Conservation (phyloP, 495 filamentous ascomycete species). For the Lasiosphaeriaceae sp. region DNA sequence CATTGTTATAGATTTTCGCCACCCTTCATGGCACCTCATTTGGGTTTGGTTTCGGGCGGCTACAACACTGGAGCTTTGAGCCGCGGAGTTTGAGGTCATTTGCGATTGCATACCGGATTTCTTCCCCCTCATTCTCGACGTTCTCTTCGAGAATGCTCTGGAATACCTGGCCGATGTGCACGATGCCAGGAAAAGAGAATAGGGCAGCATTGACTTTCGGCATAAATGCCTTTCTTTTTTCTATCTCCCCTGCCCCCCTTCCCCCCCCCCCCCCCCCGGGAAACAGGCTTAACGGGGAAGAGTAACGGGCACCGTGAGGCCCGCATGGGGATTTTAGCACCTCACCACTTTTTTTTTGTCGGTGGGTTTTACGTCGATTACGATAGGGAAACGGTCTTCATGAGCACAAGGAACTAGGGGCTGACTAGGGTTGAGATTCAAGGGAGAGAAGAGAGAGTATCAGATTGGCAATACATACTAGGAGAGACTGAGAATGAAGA, state of each 20-base stretch:
- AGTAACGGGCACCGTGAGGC: background rate
- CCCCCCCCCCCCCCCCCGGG: too few relatives aligned
- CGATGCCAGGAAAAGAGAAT: background rate
- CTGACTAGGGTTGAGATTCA: too few relatives aligned
- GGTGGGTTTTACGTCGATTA: background rate
- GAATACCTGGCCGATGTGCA: background rate
- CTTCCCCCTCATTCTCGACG: background rate
- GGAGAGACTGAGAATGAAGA: background rate
- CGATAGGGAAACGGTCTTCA: background rate
- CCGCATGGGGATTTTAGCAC: too few relatives aligned
- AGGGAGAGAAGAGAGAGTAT: background rate
- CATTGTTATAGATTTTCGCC: constrained; percentile 13
- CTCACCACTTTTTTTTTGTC: background rate
- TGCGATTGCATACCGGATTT: background rate
- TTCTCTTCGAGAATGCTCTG: background rate
- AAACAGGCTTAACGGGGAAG: too few relatives aligned
- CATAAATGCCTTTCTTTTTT: too few relatives aligned
- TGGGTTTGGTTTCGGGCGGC: background rate
- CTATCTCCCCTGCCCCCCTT: too few relatives aligned
- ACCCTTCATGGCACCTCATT: background rate
- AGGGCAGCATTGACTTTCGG: too few relatives aligned
- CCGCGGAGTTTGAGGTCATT: background rate
- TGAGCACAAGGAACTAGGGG: background rate
- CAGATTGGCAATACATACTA: background rate
- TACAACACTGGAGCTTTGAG: constrained; percentile 3